phyloP scores from a whole-genome alignment of 1,284 basidiomycete genomes.

The Marasmius fiardii region DNA sequence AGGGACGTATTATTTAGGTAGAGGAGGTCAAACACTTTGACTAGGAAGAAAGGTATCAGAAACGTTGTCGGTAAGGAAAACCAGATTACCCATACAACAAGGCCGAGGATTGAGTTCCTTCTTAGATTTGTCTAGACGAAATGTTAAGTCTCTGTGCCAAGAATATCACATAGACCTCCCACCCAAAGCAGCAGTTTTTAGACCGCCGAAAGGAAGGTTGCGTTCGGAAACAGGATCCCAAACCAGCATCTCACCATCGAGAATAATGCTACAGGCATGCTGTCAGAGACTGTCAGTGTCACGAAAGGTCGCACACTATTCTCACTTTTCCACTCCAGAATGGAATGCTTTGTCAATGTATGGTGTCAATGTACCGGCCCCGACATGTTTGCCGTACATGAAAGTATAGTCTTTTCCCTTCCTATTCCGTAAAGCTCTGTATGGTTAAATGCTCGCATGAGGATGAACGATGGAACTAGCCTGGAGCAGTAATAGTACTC shows the following conservation, averaged over 20 bases:
- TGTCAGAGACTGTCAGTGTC: neutral
- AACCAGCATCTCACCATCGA: slow-evolving; percentile 97
- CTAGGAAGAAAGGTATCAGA: slow-evolving; percentile 35
- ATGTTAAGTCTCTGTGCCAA: slow-evolving; percentile 4
- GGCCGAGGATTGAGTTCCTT: slow-evolving; percentile 75
- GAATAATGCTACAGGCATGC: slow-evolving; percentile 62
- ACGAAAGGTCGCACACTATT: slow-evolving; percentile 8
- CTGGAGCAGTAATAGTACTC: slow-evolving; percentile 91
- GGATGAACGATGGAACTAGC: slow-evolving; percentile 30
- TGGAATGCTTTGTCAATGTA: slow-evolving; percentile 77
- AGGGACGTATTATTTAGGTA: slow-evolving; percentile 79
- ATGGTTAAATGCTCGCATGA: slow-evolving; percentile 2
- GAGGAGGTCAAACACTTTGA: slow-evolving; percentile 93
- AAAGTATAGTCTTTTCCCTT: slow-evolving; percentile 95
- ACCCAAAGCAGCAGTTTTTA: slow-evolving; percentile 90
- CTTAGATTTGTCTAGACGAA: slow-evolving; percentile 58
- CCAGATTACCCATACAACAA: slow-evolving; percentile 61
- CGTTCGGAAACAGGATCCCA: slow-evolving; percentile 89
- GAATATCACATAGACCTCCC: slow-evolving; percentile 15
- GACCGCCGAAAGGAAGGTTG: slow-evolving; percentile 85
- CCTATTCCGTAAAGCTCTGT: slow-evolving; percentile 34
- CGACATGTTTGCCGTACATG: slow-evolving; percentile 82
- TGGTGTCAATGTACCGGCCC: slow-evolving; percentile 83
- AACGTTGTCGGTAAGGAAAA: neutral
- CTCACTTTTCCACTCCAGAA: slow-evolving; percentile 75